Conservation (phyloP, 2,329 filamentous ascomycete species). For the Massarina eburnea region DNA sequence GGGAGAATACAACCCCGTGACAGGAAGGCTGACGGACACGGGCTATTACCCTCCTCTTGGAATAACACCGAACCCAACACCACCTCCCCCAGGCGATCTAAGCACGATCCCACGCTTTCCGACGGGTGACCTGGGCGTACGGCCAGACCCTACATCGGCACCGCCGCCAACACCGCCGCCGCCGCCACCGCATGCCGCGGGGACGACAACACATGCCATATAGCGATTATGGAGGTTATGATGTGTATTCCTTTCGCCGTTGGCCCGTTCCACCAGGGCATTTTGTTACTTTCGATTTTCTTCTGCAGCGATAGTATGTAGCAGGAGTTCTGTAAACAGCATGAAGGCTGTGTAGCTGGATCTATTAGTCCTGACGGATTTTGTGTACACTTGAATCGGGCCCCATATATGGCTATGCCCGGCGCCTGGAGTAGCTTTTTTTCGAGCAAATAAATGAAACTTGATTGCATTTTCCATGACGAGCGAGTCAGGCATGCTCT, state of each 20-base stretch:
- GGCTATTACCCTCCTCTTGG: constrained; percentile 37
- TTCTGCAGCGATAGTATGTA: background rate
- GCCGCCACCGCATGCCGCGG: constrained; percentile 32
- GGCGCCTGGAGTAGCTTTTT: constrained; percentile 1
- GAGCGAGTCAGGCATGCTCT: no score
- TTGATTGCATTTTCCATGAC: background rate
- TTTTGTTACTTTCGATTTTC: background rate
- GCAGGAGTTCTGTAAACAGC: background rate
- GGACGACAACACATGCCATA: constrained; percentile 23
- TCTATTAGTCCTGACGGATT: background rate
- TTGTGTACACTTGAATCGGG: background rate
- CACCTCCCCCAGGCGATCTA: constrained; percentile 26
- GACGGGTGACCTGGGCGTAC: constrained; percentile 34
- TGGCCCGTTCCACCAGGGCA: background rate
- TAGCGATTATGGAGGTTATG: background rate
- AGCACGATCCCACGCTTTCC: constrained; percentile 9
- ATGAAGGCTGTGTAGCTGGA: background rate
- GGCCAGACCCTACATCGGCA: constrained; percentile 20
- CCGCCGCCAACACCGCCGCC: constrained; percentile 18
- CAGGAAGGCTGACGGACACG: constrained; percentile 36
- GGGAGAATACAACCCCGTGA: constrained; percentile 36
- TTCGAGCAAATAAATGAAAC: background rate
- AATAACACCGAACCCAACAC: constrained; percentile 34
- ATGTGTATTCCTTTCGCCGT: background rate
- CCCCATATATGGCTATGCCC: background rate